Base-by-base conservation (phyloP, 169 alveolate species). In the Eimeria falciformis region DNA sequence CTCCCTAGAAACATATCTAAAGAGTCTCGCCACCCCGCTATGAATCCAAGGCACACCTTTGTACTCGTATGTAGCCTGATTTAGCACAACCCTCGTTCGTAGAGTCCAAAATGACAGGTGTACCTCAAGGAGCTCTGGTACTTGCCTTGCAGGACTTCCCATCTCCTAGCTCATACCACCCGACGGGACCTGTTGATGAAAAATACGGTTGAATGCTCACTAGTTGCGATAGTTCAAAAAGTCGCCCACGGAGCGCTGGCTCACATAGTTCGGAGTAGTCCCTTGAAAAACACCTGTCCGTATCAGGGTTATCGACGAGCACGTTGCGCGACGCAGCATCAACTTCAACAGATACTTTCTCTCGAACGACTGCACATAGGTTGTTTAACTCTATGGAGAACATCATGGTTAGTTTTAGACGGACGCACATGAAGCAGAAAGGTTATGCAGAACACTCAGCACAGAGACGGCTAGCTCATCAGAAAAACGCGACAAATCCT, bases 91-190 rank as follows among this genome's bases (percentile, higher is more conserved):
- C 5, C 14, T 50, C 62, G 14, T 7, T 50, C 62, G 14, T 50
- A 7, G 27, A 0, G 37, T 21, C 21, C 89, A 14, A 23, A 14
- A 14, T 29, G 73, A 2, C 25, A 29, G 7, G 14, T 50, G 62
- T 11, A 7, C 62, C 7, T 50, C 62, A 14, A n/a, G n/a, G 18
- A 77, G 14, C 47, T 45, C 29, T 75, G 25, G 3, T 50, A 25
- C 89, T 81, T 81, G 89, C 89, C 89, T 55, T 81, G 75, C 89
- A 81, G 18, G 77, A 53, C 25, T 81, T 81, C 89, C 89, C 89
- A 25, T 81, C 77, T 65, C 89, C 89, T 50, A 46, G 18, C 14
- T 81, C 89, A 45, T 81, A 55, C 89, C 89, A 81, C 9, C 89
- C 89, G 21, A 2, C 89, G 18, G 89, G 89, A 21, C 89, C 89